Conservation (phyloP, 352 stramenopile species). For the Saprolegnia diclina region DNA sequence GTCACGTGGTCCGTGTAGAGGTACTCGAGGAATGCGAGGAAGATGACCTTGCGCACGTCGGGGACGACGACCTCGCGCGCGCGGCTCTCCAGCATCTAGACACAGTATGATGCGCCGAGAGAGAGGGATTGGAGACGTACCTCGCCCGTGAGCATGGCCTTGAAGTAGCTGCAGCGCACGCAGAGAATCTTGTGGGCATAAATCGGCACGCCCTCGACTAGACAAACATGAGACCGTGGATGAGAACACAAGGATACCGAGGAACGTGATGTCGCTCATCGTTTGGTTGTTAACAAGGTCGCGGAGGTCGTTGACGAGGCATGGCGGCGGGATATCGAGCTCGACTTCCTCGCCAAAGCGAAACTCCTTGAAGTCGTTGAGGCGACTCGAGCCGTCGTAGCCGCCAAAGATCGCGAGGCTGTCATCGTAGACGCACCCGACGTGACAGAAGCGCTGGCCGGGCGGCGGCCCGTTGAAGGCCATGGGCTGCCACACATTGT, state of each 20-base stretch:
- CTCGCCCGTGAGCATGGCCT: conserved; percentile 82
- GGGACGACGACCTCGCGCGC: conserved; percentile 88
- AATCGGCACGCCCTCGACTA: conserved; percentile 82
- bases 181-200: conserved; percentile 90
- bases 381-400: conserved; percentile 92
- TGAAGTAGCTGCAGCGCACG: conserved; percentile 93
- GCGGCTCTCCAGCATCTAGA: conserved; percentile 87
- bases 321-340: conserved; percentile 80
- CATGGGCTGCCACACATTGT: conserved; percentile 63
- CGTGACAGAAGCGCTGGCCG: conserved; percentile 95
- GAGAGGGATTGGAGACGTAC: conserved; percentile 28
- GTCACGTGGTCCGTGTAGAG: conserved; percentile 95
- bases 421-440: conserved; percentile 88
- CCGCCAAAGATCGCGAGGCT: conserved; percentile 93
- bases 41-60: conserved; percentile 88
- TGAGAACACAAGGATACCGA: conserved; percentile 48
- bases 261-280: conserved; percentile 85
- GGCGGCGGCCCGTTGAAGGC: conserved; percentile 75
- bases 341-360: conserved; percentile 78
- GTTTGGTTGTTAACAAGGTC: conserved; percentile 77
- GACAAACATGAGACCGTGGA: conserved; percentile 25
- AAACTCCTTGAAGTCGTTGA: conserved; percentile 95
- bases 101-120: conserved; percentile 7
- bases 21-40: conserved; percentile 93
- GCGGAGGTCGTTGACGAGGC: conserved; percentile 64